A percentile compares a stretch with the other conserved stretches of the same genome.
These are phyloP conservation scores for Pseudogymnoascus sp. DNA, from an alignment of 2,329 filamentous ascomycete genomes.

Conservation along the genomic window DNA sequence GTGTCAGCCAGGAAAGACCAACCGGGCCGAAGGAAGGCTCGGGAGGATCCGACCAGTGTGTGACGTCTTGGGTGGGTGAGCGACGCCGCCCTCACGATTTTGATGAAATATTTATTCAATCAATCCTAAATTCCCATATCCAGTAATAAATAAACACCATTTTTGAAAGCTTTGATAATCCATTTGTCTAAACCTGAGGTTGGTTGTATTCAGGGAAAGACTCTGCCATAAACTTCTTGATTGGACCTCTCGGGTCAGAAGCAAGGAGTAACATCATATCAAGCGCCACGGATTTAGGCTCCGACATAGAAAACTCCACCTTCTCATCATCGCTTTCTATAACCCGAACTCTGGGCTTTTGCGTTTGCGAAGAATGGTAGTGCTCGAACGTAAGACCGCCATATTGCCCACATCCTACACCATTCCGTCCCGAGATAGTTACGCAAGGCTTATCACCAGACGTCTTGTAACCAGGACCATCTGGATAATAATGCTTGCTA, in stretches of 20 bases:
- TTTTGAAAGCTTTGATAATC: background rate
- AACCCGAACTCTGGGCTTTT: background rate
- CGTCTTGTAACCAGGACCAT: constrained; percentile 9
- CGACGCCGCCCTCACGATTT: no score
- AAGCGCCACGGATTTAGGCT: background rate
- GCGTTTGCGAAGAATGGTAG: background rate
- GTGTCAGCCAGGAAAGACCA: background rate
- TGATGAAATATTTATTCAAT: no score
- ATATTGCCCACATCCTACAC: constrained; percentile 9
- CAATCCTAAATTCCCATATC: no score
- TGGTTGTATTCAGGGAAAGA: no score
- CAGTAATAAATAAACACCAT: no score
- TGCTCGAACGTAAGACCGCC: constrained; percentile 6
- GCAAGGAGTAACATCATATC: background rate
- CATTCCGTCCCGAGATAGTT: constrained; percentile 9
- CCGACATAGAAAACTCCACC: constrained; percentile 11
- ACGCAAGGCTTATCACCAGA: constrained; percentile 11
- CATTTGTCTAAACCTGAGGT: background rate
- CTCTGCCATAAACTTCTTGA: no score
- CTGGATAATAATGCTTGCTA: background rate
- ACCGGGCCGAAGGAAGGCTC: background rate
- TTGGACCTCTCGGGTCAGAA: background rate
- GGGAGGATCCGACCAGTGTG: background rate
- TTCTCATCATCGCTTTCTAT: constrained; percentile 8
- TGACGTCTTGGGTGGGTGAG: background rate